A percentile compares a stretch with the other conserved stretches of the same genome.
phyloP scores from a whole-genome alignment of 2,329 filamentous ascomycete species.

The Daldinia eschscholtzii region DNA sequence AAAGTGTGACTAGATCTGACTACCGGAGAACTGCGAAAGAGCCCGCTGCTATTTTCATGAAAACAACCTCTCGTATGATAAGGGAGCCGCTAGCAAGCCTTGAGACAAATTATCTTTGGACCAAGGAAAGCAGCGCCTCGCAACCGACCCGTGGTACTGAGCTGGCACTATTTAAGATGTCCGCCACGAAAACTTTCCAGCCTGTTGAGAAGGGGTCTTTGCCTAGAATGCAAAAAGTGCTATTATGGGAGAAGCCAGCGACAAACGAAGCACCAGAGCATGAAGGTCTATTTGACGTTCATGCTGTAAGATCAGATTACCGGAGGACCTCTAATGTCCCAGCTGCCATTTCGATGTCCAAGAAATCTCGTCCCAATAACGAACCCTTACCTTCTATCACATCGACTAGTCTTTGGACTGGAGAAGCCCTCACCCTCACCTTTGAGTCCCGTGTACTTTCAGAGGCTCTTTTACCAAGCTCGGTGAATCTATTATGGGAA shows the following conservation, averaged over 20 bases:
- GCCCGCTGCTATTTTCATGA: conserved; percentile 37
- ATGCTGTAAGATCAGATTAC: conserved; percentile 45
- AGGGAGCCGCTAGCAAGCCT: conserved; percentile 25
- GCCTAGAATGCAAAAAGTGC: conserved; percentile 4
- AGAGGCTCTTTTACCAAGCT: conserved; percentile 14
- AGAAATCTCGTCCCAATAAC: conserved; percentile 46
- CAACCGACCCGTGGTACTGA: conserved; percentile 9
- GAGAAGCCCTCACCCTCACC: conserved; percentile 42
- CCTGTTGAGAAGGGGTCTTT: not conserved
- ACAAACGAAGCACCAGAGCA: conserved; percentile 14
- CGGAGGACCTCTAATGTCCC: conserved; percentile 51
- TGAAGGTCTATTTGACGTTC: conserved; percentile 47
- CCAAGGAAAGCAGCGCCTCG: conserved; percentile 15
- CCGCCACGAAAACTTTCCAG: not conserved
- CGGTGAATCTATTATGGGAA: conserved; percentile 46
- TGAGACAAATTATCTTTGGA: conserved; percentile 31
- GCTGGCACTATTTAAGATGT: conserved; percentile 21
- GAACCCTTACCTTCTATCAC: conserved; percentile 30
- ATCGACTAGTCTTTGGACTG: conserved; percentile 47
- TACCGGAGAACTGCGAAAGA: conserved; percentile 43
- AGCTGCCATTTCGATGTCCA: conserved; percentile 51
- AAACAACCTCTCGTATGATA: conserved; percentile 16
- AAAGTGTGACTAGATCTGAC: conserved; percentile 30
- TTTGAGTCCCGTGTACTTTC: conserved; percentile 45
- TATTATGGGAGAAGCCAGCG: conserved; percentile 42